Evolutionary conservation across 176 grass and related monocot species (phyloP), one percentile per base, ranked within the genome.

Genomic region (Phoenix roebelenii): DNA sequence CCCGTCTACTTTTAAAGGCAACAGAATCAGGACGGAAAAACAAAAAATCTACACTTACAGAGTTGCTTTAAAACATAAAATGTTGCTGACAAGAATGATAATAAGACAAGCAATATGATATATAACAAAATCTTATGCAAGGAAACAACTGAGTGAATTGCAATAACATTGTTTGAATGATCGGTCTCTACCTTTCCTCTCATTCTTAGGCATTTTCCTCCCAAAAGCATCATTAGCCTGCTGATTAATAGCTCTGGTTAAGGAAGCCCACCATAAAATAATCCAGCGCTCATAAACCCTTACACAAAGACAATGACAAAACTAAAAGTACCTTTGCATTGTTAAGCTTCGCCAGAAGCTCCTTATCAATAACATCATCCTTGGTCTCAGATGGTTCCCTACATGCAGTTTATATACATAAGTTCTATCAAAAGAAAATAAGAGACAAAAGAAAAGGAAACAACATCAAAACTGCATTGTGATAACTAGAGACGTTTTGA

Each of bases 331-430:
- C 39, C 63, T 50, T 76, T 16, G 22, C 23, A 58, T 16, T 59
- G 18, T 58, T 57, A 59, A 76, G 54, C 25, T 67, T 76, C 12
- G 15, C 29, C 7, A 76, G 14, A 56, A 76, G 57, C 23, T 65
- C 63, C 54, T 59, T 60, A 52, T 51, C 52, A 26, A 76, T 26
- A 19, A 62, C 53, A 4, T 67, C 35, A 52, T 76, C 20, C 22
- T 60, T 67, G 4, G n/a, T 50, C 61, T 60, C 54, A 66, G 55
- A 50, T 67, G 54, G 35, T 19, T 76, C 73, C 18, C 73, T 76
- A 28, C 16, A 59, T 20, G 23, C 18, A 30, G 23, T 39, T 22
- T 22, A 17, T 17, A 19, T n/a, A 20, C 20, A 49, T 25, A 3
- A 58, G 49, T 50, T 44, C 48, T 3, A 16, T 1, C 3, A 48